Percentiles rank a stretch among this genome's conserved stretches.
Evolutionary conservation across 108 stramenopile genomes (phyloP).

Genomic region (Nitzschia putrida): DNA sequence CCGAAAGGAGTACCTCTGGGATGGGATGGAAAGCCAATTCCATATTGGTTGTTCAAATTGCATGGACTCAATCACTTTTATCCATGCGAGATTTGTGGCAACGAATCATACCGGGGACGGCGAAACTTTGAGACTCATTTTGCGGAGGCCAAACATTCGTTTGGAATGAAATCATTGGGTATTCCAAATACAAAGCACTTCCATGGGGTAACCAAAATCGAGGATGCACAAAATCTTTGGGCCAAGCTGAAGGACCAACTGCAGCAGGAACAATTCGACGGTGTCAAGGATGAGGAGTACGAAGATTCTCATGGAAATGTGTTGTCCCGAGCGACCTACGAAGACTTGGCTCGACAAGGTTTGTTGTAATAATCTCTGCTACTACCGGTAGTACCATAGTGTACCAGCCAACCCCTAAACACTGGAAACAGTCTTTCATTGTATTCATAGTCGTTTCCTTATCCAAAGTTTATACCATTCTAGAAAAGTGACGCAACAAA

Average conservation of each 20-base stretch:
- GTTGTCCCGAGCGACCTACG: constrained; percentile 88
- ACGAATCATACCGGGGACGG: constrained; percentile 93
- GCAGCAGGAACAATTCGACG: constrained; percentile 78
- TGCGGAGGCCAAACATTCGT: constrained; percentile 94
- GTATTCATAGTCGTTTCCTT: neutral
- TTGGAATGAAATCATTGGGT: constrained; percentile 96
- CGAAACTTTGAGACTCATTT: constrained; percentile 95
- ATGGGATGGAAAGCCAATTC: constrained; percentile 99
- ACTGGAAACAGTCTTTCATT: neutral
- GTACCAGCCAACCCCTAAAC: neutral
- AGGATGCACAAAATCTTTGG: constrained; percentile 94
- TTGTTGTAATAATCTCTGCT: constrained; percentile 58
- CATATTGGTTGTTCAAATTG: constrained; percentile 99
- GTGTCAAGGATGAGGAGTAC: constrained; percentile 92
- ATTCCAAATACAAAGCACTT: constrained; percentile 99
- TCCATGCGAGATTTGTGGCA: constrained; percentile 98
- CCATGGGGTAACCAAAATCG: constrained; percentile 96
- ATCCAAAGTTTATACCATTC: constrained; percentile 63
- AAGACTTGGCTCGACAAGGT: constrained; percentile 95
- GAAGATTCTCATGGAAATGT: constrained; percentile 99
- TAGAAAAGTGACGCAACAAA: constrained; percentile 77
- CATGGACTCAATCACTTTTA: constrained; percentile 98
- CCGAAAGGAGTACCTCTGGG: constrained; percentile 97
- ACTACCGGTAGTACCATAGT: neutral
- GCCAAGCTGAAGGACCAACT: constrained; percentile 73